Evolutionary conservation across 805 yeast genomes (phyloP).

Genomic region (Barnettozyma sp.): DNA sequence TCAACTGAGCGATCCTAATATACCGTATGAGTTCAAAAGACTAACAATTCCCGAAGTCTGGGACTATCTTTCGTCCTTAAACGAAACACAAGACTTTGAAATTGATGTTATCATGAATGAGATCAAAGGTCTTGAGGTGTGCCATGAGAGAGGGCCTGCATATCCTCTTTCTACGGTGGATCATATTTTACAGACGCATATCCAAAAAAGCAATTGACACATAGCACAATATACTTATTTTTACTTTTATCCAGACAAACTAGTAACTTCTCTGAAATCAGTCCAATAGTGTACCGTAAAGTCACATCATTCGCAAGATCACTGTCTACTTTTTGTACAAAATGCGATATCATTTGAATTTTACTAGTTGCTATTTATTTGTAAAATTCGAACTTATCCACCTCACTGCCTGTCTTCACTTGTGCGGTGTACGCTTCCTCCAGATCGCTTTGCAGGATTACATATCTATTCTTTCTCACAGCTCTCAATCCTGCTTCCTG

Average conservation of each 20-base stretch:
- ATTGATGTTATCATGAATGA: constrained; percentile 49
- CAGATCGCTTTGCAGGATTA: constrained; percentile 89
- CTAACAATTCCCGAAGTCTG: constrained; percentile 75
- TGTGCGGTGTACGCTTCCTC: constrained; percentile 98
- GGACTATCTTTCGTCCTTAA: constrained; percentile 61
- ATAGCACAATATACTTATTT: too few species aligned
- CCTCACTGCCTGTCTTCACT: constrained; percentile 92
- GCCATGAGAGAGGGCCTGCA: constrained; percentile 79
- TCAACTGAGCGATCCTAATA: constrained; percentile 22
- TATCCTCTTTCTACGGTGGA: constrained; percentile 42
- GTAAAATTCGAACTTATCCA: constrained; percentile 96
- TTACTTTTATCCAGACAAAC: too few species aligned
- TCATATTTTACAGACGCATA: constrained; percentile 23
- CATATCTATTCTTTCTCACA: constrained; percentile 95
- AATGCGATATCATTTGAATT: neutral
- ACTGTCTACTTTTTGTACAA: too few species aligned
- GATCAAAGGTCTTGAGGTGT: constrained; percentile 61
- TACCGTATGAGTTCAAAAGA: constrained; percentile 32
- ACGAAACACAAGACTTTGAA: constrained; percentile 43
- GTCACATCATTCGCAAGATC: too few species aligned
- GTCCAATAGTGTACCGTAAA: too few species aligned
- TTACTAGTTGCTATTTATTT: constrained; percentile 37
- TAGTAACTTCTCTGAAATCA: too few species aligned
- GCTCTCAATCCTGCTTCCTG: constrained; percentile 99
- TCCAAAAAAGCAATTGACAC: too few species aligned